These are phyloP conservation scores for Cryptosporidium bovis DNA, from an alignment of 169 alveolate species.

Conservation along the genomic window DNA sequence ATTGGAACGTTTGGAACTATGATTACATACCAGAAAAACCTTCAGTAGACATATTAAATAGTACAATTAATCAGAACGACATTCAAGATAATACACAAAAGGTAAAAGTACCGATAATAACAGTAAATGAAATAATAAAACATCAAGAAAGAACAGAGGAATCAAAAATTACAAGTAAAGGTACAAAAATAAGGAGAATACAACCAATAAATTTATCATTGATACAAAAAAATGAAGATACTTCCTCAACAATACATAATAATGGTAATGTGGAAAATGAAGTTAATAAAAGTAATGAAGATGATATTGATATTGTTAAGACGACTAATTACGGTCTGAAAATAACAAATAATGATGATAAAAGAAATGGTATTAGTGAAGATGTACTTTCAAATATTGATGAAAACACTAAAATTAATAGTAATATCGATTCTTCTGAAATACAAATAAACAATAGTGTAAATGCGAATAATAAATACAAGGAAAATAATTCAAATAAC, in stretches of 20 bases:
- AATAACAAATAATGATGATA: background rate
- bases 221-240: slow-evolving; percentile 1
- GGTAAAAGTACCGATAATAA: slow-evolving; percentile 11
- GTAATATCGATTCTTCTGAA: background rate
- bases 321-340: background rate
- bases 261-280: background rate
- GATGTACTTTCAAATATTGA: background rate
- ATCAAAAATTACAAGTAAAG: slow-evolving; percentile 43
- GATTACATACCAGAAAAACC: slow-evolving; percentile 55
- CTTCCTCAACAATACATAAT: background rate
- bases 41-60: background rate
- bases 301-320: too few relatives aligned
- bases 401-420: background rate
- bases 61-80: too few relatives aligned
- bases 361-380: background rate
- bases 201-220: slow-evolving; percentile 60
- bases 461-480: background rate
- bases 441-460: background rate
- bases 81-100: background rate
- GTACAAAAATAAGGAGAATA: slow-evolving; percentile 53
- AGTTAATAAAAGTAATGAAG: background rate
- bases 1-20: slow-evolving; percentile 48
- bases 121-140: slow-evolving; percentile 52
- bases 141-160: slow-evolving; percentile 55
- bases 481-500: background rate